Percentiles rank a stretch among this genome's conserved stretches.
Evolutionary conservation across 805 yeast genomes (phyloP).

Genomic region (Lachancea waltii): DNA sequence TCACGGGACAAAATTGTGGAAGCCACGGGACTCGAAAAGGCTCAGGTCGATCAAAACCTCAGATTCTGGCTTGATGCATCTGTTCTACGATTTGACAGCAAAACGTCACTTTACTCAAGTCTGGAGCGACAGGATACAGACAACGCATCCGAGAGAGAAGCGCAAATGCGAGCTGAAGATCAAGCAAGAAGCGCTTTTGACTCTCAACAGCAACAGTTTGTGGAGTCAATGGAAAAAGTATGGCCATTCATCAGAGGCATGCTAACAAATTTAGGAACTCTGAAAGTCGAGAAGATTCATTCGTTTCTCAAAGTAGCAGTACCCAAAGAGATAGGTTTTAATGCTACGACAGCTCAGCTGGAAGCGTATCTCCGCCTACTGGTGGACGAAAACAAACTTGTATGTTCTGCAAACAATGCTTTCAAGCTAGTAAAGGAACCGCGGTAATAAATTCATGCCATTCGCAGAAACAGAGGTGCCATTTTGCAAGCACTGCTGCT

Average conservation of each 20-base stretch:
- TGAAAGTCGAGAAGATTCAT: slow-evolving; percentile 45
- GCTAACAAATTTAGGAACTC: slow-evolving; percentile 49
- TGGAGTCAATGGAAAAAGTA: slow-evolving; percentile 15
- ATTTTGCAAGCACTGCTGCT: background rate
- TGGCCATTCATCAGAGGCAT: slow-evolving; percentile 51
- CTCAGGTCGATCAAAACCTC: slow-evolving; percentile 36
- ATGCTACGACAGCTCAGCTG: slow-evolving; percentile 13
- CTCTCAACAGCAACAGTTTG: slow-evolving; percentile 1
- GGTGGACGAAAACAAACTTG: slow-evolving; percentile 17
- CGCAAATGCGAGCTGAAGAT: background rate
- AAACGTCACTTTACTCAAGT: background rate
- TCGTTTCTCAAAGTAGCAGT: slow-evolving; percentile 49
- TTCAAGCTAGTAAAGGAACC: slow-evolving; percentile 13
- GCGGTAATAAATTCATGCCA: too few relatives aligned
- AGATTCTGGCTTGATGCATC: slow-evolving; percentile 53
- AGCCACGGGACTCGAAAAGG: slow-evolving; percentile 38
- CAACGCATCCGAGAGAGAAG: background rate
- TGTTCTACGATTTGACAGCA: background rate
- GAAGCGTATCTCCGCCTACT: slow-evolving; percentile 13
- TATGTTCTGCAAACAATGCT: slow-evolving; percentile 12
- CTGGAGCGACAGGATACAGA: background rate
- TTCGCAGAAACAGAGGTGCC: too few relatives aligned
- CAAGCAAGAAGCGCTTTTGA: background rate
- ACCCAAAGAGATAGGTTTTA: slow-evolving; percentile 39
- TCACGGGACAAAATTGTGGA: slow-evolving; percentile 30